Percentiles rank a stretch among this genome's conserved stretches.
Conservation (phyloP, 1,284 basidiomycete species). For the Mycena citricolor region DNA sequence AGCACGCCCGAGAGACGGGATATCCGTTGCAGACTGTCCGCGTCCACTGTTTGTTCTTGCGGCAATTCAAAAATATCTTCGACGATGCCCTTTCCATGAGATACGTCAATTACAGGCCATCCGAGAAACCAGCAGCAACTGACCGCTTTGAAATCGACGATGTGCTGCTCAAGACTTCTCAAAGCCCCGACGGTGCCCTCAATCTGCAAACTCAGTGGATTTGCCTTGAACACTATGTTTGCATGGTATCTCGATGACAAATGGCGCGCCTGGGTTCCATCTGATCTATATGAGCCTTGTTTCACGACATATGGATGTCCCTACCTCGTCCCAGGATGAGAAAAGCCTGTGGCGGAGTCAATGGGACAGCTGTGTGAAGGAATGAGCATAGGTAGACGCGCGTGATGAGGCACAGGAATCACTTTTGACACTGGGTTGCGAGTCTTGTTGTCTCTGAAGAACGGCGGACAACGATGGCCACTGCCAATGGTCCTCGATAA, state of each 20-base stretch:
- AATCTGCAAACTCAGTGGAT: constrained; percentile 57
- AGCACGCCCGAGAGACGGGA: constrained; percentile 68
- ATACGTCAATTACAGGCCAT: no score
- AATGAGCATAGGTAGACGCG: constrained; percentile 7
- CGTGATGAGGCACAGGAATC: constrained; percentile 40
- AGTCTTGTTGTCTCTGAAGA: constrained; percentile 47
- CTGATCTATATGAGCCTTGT: constrained; percentile 37
- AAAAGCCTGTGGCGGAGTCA: constrained; percentile 63
- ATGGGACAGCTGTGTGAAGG: constrained; percentile 46
- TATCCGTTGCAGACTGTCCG: constrained; percentile 54
- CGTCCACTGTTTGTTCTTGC: constrained; percentile 38
- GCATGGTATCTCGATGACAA: constrained; percentile 60
- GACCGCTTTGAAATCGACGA: constrained; percentile 53
- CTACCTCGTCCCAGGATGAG: constrained; percentile 70
- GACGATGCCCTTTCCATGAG: constrained; percentile 44
- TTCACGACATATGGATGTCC: constrained; percentile 2
- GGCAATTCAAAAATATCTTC: constrained; percentile 52
- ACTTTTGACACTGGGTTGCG: constrained; percentile 49
- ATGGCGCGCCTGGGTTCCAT: constrained; percentile 60
- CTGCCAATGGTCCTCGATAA: constrained; percentile 64
- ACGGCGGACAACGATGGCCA: constrained; percentile 63
- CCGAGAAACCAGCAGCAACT: not conserved
- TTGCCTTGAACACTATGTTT: constrained; percentile 54
- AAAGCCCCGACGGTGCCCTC: constrained; percentile 56
- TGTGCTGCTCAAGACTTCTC: constrained; percentile 41